Conservation (phyloP, 192 early-diverging fungal genomes). For the Oehlia diaphana region DNA sequence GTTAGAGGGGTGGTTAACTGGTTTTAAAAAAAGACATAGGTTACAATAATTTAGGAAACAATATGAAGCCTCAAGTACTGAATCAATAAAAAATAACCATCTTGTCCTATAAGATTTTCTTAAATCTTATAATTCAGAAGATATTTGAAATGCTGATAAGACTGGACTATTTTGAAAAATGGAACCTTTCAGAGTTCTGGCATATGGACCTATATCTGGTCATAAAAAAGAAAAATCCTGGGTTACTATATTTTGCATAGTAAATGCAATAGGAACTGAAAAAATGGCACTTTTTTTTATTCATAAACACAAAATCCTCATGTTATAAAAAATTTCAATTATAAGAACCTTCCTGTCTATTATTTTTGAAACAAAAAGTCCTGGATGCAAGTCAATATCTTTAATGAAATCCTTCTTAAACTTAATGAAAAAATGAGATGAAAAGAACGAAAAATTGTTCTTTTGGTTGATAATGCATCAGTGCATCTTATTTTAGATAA, state of each 20-base stretch:
- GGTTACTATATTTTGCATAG: not conserved
- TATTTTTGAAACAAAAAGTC: constrained; percentile 9
- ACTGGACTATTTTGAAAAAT: not conserved
- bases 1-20: not conserved
- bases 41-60: constrained; percentile 1
- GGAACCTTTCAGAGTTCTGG: not conserved
- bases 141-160: constrained; percentile 18
- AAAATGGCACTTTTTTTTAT: constrained; percentile 16
- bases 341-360: constrained; percentile 13
- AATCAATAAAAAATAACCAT: not conserved
- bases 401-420: constrained; percentile 10
- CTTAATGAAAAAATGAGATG: constrained; percentile 11
- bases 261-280: constrained; percentile 10
- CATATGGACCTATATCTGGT: not conserved
- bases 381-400: not conserved
- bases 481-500: constrained; percentile 13
- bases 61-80: not conserved
- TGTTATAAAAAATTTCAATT: not conserved
- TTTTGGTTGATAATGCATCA: constrained; percentile 15
- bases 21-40: constrained; percentile 3
- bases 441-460: not conserved
- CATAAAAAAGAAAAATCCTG: not conserved
- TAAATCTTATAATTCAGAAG: not conserved
- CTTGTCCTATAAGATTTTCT: not conserved
- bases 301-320: not conserved